A percentile compares a stretch with the other conserved stretches of the same genome.
These are phyloP conservation scores for Haplosporangium sp. DNA, from an alignment of 371 early-diverging fungal species.

Conservation along the genomic window DNA sequence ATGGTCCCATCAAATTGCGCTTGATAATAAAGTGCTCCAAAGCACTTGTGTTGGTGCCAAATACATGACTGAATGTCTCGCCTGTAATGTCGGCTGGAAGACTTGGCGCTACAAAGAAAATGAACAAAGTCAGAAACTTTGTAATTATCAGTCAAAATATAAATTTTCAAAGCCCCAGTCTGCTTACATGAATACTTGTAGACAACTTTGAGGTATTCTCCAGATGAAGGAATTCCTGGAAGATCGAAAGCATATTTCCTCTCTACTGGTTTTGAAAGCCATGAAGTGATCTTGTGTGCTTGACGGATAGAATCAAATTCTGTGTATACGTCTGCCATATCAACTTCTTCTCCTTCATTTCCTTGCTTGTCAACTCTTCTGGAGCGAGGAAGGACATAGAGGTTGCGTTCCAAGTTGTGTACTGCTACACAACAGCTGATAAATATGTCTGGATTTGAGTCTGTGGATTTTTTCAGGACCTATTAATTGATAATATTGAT, in stretches of 20 bases:
- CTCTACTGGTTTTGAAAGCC: slow-evolving; percentile 72
- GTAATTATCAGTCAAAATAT: neutral
- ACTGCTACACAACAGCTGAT: slow-evolving; percentile 90
- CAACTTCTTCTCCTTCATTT: slow-evolving; percentile 67
- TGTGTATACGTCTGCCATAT: slow-evolving; percentile 73
- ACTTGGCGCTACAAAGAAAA: slow-evolving; percentile 64
- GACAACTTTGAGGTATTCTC: slow-evolving; percentile 89
- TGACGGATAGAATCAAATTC: slow-evolving; percentile 79
- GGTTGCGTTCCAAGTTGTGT: slow-evolving; percentile 83
- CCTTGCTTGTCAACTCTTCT: slow-evolving; percentile 65
- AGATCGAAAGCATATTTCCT: slow-evolving; percentile 96
- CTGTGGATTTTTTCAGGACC: slow-evolving; percentile 61
- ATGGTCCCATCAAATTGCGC: slow-evolving; percentile 97
- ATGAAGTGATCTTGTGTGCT: slow-evolving; percentile 67
- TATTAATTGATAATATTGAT: slow-evolving; percentile 19
- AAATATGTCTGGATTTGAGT: slow-evolving; percentile 61
- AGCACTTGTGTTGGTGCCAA: slow-evolving; percentile 90
- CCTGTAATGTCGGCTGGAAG: slow-evolving; percentile 81
- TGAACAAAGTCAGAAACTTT: neutral
- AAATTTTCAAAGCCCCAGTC: neutral
- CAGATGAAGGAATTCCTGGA: slow-evolving; percentile 82
- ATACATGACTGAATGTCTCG: slow-evolving; percentile 85
- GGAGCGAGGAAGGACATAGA: slow-evolving; percentile 88
- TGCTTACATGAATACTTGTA: slow-evolving; percentile 72
- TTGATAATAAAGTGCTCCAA: slow-evolving; percentile 95